phyloP scores from a whole-genome alignment of 2,329 filamentous ascomycete species.

The Ciborinia camelliae region DNA sequence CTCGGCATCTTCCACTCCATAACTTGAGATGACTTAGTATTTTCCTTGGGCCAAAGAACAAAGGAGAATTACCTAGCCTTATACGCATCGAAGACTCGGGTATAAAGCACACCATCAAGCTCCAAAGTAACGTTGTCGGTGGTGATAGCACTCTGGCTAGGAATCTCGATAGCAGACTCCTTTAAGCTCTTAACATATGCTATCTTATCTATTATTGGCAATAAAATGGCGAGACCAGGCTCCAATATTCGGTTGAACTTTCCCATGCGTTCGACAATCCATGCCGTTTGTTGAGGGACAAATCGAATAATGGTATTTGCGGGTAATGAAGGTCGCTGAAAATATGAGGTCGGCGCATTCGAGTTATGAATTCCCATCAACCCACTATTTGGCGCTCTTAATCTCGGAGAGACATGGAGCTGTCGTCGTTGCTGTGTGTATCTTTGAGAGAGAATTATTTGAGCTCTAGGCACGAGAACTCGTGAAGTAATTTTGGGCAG shows the following conservation, averaged over 20 bases:
- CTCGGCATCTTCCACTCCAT: conserved; percentile 96
- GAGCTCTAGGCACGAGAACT: conserved; percentile 26
- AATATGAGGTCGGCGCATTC: conserved; percentile 67
- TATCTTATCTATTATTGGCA: conserved; percentile 91
- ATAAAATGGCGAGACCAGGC: conserved; percentile 82
- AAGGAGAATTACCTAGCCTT: conserved; percentile 72
- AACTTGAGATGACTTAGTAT: conserved; percentile 51
- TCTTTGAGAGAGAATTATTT: conserved; percentile 25
- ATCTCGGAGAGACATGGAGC: conserved; percentile 30
- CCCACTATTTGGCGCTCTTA: conserved; percentile 32
- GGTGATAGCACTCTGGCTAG: conserved; percentile 95
- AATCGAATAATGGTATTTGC: conserved; percentile 95
- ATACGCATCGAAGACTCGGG: conserved; percentile 94
- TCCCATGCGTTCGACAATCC: conserved; percentile 99
- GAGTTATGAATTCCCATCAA: conserved; percentile 38
- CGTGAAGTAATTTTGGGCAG: conserved; percentile 23
- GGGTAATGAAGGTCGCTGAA: conserved; percentile 70
- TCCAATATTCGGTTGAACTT: conserved; percentile 92
- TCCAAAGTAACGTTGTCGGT: conserved; percentile 98
- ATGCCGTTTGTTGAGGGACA: conserved; percentile 98
- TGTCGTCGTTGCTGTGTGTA: conserved; percentile 31
- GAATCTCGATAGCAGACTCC: conserved; percentile 94
- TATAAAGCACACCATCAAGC: conserved; percentile 93
- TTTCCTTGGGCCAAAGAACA: background rate
- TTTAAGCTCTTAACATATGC: conserved; percentile 98